A percentile compares a stretch with the other conserved stretches of the same genome.
These are phyloP conservation scores for Penicillium coprophilum DNA, from an alignment of 495 filamentous ascomycete genomes.

Conservation along the genomic window DNA sequence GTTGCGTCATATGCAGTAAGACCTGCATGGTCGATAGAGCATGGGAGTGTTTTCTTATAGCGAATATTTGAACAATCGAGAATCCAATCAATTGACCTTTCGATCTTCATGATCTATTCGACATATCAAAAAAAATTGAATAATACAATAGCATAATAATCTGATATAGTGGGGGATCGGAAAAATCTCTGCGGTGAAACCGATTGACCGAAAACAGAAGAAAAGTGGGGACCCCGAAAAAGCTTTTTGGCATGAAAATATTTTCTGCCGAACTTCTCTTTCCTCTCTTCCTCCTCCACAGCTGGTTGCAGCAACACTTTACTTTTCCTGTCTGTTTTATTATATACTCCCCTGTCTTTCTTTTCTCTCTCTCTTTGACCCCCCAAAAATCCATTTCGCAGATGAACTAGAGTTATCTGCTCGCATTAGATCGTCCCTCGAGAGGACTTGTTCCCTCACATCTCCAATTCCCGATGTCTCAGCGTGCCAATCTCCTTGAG, in stretches of 20 bases:
- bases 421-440: slow-evolving; percentile 41
- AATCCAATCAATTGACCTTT: too few relatives aligned
- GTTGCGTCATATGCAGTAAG: neutral
- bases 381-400: slow-evolving; percentile 31
- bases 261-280: slow-evolving; percentile 15
- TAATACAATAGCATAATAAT: neutral
- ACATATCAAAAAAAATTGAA: too few relatives aligned
- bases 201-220: slow-evolving; percentile 9
- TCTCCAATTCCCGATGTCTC: slow-evolving; percentile 33
- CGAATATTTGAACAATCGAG: too few relatives aligned
- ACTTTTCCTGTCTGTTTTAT: neutral
- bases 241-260: slow-evolving; percentile 12
- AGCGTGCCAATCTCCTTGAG: slow-evolving; percentile 30
- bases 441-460: slow-evolving; percentile 46
- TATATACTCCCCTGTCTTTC: slow-evolving; percentile 4
- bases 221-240: slow-evolving; percentile 4
- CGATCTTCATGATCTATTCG: too few relatives aligned
- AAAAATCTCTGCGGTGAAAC: slow-evolving; percentile 16
- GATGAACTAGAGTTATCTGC: slow-evolving; percentile 46
- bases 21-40: neutral
- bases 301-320: slow-evolving; percentile 10
- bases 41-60: neutral
- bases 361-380: neutral
- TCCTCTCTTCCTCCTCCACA: slow-evolving; percentile 7
- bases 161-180: neutral